These are phyloP conservation scores for Protomyces inouyei DNA, from an alignment of 1,139 yeast species.

Conservation along the genomic window DNA sequence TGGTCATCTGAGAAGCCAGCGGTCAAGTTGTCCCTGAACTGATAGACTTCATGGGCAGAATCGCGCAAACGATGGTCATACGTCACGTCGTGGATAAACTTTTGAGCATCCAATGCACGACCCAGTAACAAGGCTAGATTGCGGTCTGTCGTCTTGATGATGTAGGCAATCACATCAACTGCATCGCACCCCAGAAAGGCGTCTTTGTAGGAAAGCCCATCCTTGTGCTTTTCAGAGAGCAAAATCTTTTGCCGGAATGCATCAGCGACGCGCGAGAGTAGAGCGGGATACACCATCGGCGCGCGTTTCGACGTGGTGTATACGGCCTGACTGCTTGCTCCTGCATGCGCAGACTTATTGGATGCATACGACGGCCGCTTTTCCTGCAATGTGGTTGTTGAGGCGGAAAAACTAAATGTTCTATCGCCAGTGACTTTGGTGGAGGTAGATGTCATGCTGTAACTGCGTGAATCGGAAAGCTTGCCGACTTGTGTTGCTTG, in stretches of 20 bases:
- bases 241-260: slow-evolving; percentile 67
- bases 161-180: slow-evolving; percentile 77
- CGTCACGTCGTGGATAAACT: slow-evolving; percentile 90
- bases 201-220: slow-evolving; percentile 91
- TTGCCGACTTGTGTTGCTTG: slow-evolving; percentile 14
- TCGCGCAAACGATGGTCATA: slow-evolving; percentile 90
- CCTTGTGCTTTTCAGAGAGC: slow-evolving; percentile 76
- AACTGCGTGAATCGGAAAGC: not conserved
- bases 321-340: slow-evolving; percentile 18
- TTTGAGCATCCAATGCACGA: slow-evolving; percentile 89
- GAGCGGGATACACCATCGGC: slow-evolving; percentile 80
- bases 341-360: slow-evolving; percentile 12
- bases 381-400: slow-evolving; percentile 5
- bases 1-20: slow-evolving; percentile 26
- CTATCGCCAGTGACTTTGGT: slow-evolving; percentile 13
- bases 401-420: slow-evolving; percentile 12
- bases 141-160: slow-evolving; percentile 84
- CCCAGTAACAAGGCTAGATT: slow-evolving; percentile 84
- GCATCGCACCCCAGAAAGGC: slow-evolving; percentile 94
- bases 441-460: slow-evolving; percentile 19
- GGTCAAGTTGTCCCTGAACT: slow-evolving; percentile 53
- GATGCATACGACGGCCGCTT: slow-evolving; percentile 15
- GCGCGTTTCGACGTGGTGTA: slow-evolving; percentile 22
- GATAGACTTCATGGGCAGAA: slow-evolving; percentile 80
- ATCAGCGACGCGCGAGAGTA: slow-evolving; percentile 77